Conservation (phyloP, 305 asterid species). For the Fraxinus floribunda region DNA sequence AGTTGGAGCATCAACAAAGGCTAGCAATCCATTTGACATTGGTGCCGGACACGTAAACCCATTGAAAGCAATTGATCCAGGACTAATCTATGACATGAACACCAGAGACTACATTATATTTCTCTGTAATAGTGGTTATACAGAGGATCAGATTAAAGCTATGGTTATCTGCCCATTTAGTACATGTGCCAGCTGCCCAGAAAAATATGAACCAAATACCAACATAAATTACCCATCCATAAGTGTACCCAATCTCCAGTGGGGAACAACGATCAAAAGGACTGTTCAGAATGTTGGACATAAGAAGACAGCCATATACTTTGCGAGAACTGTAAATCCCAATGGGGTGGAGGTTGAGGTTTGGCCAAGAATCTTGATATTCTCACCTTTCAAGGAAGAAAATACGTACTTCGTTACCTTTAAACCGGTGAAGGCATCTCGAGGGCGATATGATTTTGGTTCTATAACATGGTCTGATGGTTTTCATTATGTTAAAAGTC, state of each 20-base stretch:
- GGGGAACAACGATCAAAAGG: slow-evolving; percentile 38
- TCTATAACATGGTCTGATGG: slow-evolving; percentile 67
- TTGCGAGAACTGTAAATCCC: slow-evolving; percentile 39
- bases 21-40: slow-evolving; percentile 50
- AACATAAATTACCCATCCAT: slow-evolving; percentile 55
- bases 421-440: slow-evolving; percentile 36
- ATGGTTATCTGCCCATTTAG: slow-evolving; percentile 24
- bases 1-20: slow-evolving; percentile 40
- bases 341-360: slow-evolving; percentile 57
- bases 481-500: slow-evolving; percentile 47
- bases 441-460: slow-evolving; percentile 50
- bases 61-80: slow-evolving; percentile 56
- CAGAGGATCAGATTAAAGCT: slow-evolving; percentile 36
- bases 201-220: slow-evolving; percentile 19
- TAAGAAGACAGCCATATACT: slow-evolving; percentile 38
- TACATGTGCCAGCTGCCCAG: slow-evolving; percentile 21
- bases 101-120: slow-evolving; percentile 35
- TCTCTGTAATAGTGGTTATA: slow-evolving; percentile 44
- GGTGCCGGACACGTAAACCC: slow-evolving; percentile 64
- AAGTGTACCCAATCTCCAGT: slow-evolving; percentile 36
- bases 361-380: slow-evolving; percentile 52
- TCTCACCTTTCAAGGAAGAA: slow-evolving; percentile 45
- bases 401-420: slow-evolving; percentile 38
- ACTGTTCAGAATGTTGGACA: slow-evolving; percentile 48
- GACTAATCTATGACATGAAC: slow-evolving; percentile 48